Base-by-base conservation (phyloP, 108 stramenopile genomes). In the Nitzschia sp. region DNA sequence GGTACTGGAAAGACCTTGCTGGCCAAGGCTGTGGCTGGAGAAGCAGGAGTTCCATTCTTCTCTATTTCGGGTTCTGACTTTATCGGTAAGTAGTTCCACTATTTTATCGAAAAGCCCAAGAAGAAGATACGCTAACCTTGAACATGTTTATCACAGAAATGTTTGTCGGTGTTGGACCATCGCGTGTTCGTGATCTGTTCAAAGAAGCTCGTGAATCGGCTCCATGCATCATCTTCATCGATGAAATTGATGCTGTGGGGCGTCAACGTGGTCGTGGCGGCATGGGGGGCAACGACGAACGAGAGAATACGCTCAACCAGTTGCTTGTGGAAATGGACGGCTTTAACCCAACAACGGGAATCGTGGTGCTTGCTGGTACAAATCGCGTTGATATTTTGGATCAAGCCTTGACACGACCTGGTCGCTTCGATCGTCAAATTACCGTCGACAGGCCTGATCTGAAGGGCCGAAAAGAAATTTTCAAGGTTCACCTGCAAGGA, bases 191-290 rank as follows among this genome's bases (percentile, higher is more conserved):
- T 34, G 96, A 97, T 53, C 77, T 99, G 23, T 98, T 98, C 87
- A 88, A 72, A 56, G 83, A 85, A 31, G 98, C 98, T 11, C 87
- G 96, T 60, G 83, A 83, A 68, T 84, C 85, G 56, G 76, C 93
- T 23, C 98, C 98, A 16, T 97, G 97, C 75, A 98, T 99, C 68
- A 85, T 99, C 53, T 99, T 99, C 80, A 97, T 99, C 72, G 98
- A 99, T 75, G 98, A 99, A 77, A 97, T 99, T 71, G 98, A 98
- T 80, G 97, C 95, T 29, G 90, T 96, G 28, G 97, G 97, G 47
- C 76, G 94, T 28, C 91, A 94, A 65, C 72, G 73, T 46, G 92
- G 84, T 31, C 86, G 89, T 29, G 83, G 89, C 36, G 79, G 78
- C 45, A 66, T 63, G 44, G 91, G 92, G 31, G 97, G 96, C 62